Conservation (phyloP, 768 basidiomycete genomes). For the Lepiota venenata region DNA sequence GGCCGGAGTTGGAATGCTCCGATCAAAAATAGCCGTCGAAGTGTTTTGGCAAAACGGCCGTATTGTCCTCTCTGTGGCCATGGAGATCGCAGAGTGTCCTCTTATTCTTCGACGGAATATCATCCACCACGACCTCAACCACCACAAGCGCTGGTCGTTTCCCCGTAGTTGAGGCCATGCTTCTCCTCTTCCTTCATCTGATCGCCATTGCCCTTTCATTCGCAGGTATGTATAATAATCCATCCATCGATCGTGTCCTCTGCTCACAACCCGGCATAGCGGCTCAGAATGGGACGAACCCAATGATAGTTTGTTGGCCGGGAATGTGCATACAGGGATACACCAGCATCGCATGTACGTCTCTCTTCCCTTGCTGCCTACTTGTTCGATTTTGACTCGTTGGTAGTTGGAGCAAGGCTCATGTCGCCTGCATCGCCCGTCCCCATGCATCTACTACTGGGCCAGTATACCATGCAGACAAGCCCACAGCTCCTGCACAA, state of each 20-base stretch:
- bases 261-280: constrained; percentile 31
- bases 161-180: neutral
- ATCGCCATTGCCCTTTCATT: constrained; percentile 4
- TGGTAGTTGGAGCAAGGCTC: constrained; percentile 65
- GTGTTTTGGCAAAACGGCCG: too few species aligned
- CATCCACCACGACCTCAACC: too few species aligned
- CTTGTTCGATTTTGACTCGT: constrained; percentile 18
- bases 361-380: constrained; percentile 31
- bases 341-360: constrained; percentile 67
- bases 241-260: neutral
- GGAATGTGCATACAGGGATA: constrained; percentile 84
- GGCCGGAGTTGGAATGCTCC: too few species aligned
- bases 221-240: constrained; percentile 4
- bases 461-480: constrained; percentile 68
- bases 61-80: too few species aligned
- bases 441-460: constrained; percentile 66
- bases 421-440: constrained; percentile 52
- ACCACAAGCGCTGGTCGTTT: too few species aligned
- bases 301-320: constrained; percentile 73
- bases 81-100: too few species aligned
- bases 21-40: too few species aligned
- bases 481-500: constrained; percentile 70
- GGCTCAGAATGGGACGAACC: constrained; percentile 50
- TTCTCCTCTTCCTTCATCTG: constrained; percentile 2
- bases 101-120: too few species aligned